A percentile compares a stretch with the other conserved stretches of the same genome.
Conservation (phyloP, 2,329 filamentous ascomycete species). For the Delphinella strobiligena region DNA sequence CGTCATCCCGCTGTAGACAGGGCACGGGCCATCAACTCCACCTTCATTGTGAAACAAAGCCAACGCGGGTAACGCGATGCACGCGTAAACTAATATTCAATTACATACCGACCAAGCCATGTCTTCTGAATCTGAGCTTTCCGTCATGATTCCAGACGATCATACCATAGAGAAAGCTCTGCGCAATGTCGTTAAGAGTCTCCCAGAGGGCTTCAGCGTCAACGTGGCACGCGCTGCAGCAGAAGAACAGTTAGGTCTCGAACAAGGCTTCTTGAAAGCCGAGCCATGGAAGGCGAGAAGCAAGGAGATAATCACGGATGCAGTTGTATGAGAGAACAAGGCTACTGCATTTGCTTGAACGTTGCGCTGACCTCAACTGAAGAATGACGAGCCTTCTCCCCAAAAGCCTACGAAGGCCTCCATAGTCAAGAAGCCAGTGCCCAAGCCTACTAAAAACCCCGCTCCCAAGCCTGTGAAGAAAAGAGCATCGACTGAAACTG, state of each 20-base stretch:
- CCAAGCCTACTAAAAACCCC: neutral
- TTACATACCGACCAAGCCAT: no score
- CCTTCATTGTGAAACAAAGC: no score
- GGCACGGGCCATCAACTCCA: no score
- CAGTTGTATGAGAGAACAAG: conserved; percentile 26
- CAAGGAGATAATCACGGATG: conserved; percentile 40
- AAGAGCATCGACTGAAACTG: neutral
- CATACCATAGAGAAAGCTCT: conserved; percentile 27
- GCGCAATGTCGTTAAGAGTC: conserved; percentile 27
- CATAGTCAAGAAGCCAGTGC: conserved; percentile 2
- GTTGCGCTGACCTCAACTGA: neutral
- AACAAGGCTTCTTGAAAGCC: conserved; percentile 44
- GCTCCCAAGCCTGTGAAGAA: conserved; percentile 1
- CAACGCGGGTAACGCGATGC: no score
- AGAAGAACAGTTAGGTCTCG: conserved; percentile 40
- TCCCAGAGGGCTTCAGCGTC: conserved; percentile 43
- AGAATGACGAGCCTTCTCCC: conserved; percentile 3
- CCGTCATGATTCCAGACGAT: conserved; percentile 21
- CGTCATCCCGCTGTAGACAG: no score
- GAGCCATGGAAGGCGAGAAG: conserved; percentile 44
- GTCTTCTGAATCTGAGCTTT: conserved; percentile 3
- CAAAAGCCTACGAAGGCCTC: conserved; percentile 6
- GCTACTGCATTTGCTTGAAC: neutral
- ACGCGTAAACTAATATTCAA: no score
- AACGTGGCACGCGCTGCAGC: conserved; percentile 42